Base-by-base conservation (phyloP, 306 rosid genomes). In the Corylus avellana region DNA sequence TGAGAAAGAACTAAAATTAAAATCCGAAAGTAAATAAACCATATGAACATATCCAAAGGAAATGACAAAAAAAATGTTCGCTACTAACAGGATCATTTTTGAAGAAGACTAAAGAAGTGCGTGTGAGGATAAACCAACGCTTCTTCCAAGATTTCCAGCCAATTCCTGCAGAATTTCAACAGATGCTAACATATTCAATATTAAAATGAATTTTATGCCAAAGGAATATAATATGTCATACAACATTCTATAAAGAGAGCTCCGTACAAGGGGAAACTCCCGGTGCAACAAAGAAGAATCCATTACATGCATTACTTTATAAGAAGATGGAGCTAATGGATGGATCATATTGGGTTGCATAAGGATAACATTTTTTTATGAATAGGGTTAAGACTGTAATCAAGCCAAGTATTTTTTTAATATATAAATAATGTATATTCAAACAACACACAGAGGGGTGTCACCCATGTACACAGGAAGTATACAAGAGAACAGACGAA, bases 71-170 rank as follows among this genome's bases (percentile, higher is more conserved):
- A 63, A 18, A 75, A 77, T 80, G 69, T 73, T 70, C 57, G 79
- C 79, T 84, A 91, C 99, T 91, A 76, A 96, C 99, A 76, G 99
- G 99, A 72, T 96, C 98, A 29, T 82, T 96, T 85, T 96, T 96
- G 89, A 96, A 96, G 86, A 96, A 96, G 73, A 96, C 98, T 80
- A 96, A 83, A 72, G 99, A 96, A 71, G 94, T 89, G 78, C 99
- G 91, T 0, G 99, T 96, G 53, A 96, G 93, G 73, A 96, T 96
- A 81, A 96, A 96, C 99, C 99, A 96, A 58, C 99, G 91, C 90
- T 93, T 96, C 93, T 96, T 96, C 99, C 99, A 96, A 72, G 97
- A 96, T 82, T 96, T 96, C 99, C 99, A 96, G 74, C 99, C 99
- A 58, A 96, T 90, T 83, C 99, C 99, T 96, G 86, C 87, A 87